Evolutionary conservation across 192 early-diverging fungal species (phyloP), one percentile per base, ranked within the genome.

Genomic region (Dissophora ornata): DNA sequence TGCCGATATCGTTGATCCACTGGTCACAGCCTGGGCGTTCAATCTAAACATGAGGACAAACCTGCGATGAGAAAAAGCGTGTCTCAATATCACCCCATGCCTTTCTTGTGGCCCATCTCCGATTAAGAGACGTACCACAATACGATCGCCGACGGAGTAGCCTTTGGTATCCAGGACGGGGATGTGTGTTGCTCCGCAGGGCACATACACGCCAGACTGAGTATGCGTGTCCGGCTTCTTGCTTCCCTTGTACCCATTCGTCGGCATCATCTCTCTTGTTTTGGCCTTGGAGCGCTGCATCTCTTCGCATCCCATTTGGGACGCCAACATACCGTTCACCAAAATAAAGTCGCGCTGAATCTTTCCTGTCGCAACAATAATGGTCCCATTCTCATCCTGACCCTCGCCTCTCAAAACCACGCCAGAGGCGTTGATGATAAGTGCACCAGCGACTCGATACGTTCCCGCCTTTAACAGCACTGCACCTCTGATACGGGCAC

Each of bases 331-430:
- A 4, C 73, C 65, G 28, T 77, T 67, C 32, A 77, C 73, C 3
- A 77, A 41, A 25, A 77, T 67, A 29, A 77, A 77, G 38, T 77
- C 73, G 3, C 73, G 57, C 19, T 77, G 73, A 26, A 77, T 77
- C 19, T 66, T 61, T 32, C 73, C 73, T 9, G 73, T 77, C 2
- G 73, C 73, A 2, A 77, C 32, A 19, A 77, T 53, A 3, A 57
- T 49, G 8, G 73, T 77, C 25, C 73, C 73, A 15, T 50, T 8
- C 1, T 62, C 53, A 41, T 62, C 65, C 26, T 77, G 64, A n/a
- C 73, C 73, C 29, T 77, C 73, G 6, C 73, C 73, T 49, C 73
- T 46, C 25, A 77, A n/a, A 0, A 77, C 57, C 11, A 67, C 59
- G 11, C 73, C 73, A 0, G 73, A 66, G 2, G 64, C 58, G 26